Conservation (phyloP, 345 rosid species). For the Orychophragmus violaceus region DNA sequence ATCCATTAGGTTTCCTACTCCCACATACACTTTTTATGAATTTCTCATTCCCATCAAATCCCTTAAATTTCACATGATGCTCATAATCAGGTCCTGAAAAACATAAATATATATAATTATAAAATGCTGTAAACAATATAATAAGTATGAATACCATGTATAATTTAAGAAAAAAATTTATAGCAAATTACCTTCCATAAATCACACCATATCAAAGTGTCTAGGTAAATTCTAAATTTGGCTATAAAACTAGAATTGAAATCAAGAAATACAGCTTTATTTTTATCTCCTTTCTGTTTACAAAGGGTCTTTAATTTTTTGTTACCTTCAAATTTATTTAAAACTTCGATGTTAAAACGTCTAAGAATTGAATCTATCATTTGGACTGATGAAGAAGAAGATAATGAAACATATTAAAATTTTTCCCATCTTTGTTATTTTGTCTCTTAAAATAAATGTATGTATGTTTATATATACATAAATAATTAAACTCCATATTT, state of each 20-base stretch:
- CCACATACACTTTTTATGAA: background rate
- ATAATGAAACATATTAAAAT: background rate
- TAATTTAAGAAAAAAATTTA: background rate
- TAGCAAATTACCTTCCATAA: background rate
- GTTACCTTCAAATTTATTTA: background rate
- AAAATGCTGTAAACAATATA: background rate
- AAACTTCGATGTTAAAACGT: background rate
- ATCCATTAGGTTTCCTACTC: background rate
- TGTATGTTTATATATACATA: background rate
- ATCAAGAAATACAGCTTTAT: background rate
- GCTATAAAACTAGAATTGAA: accelerated
- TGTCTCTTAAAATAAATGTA: background rate
- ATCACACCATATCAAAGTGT: constrained; percentile 4
- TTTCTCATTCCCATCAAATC: background rate
- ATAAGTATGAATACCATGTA: background rate
- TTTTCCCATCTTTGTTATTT: background rate
- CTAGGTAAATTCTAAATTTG: background rate
- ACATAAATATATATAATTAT: background rate
- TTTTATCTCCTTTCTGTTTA: background rate
- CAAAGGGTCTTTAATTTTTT: background rate
- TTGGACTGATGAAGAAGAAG: background rate
- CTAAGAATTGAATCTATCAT: background rate
- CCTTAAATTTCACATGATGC: background rate
- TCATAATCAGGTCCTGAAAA: background rate
- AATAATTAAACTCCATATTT: background rate